phyloP scores from a whole-genome alignment of 1,284 basidiomycete species.

The Spongispora temasekensis region DNA sequence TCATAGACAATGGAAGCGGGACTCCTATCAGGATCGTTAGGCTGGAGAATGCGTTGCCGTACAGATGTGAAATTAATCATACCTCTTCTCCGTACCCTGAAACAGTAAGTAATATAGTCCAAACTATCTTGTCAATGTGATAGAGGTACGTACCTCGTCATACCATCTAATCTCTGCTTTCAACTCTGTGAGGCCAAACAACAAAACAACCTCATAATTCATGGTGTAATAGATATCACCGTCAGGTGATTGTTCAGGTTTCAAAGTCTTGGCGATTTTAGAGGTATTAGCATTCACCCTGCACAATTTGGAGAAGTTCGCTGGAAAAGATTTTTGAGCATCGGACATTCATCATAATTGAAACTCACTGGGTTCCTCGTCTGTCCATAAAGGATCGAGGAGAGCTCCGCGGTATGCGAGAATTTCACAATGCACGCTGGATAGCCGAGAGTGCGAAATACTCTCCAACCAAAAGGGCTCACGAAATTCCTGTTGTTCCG shows the following conservation, averaged over 20 bases:
- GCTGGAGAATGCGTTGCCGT: constrained; percentile 1
- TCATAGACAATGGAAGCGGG: constrained; percentile 42
- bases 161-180: constrained; percentile 29
- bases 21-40: constrained; percentile 24
- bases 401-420: constrained; percentile 17
- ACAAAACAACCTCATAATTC: constrained; percentile 16
- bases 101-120: neutral
- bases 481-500: constrained; percentile 34
- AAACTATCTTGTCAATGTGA: neutral
- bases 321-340: constrained; percentile 2
- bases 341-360: neutral
- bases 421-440: constrained; percentile 8
- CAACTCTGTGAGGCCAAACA: constrained; percentile 29
- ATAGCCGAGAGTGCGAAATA: neutral
- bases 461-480: constrained; percentile 1
- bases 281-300: constrained; percentile 15
- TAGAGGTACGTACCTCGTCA: constrained; percentile 8
- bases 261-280: constrained; percentile 2
- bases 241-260: neutral
- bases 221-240: constrained; percentile 18
- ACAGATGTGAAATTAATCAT: too few relatives aligned
- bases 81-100: constrained; percentile 33
- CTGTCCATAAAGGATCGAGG: constrained; percentile 18
- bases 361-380: constrained; percentile 17
- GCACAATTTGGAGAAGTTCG: constrained; percentile 20